Evolutionary conservation across 768 basidiomycete species (phyloP).

Genomic region (Dacryopinax spathularia): DNA sequence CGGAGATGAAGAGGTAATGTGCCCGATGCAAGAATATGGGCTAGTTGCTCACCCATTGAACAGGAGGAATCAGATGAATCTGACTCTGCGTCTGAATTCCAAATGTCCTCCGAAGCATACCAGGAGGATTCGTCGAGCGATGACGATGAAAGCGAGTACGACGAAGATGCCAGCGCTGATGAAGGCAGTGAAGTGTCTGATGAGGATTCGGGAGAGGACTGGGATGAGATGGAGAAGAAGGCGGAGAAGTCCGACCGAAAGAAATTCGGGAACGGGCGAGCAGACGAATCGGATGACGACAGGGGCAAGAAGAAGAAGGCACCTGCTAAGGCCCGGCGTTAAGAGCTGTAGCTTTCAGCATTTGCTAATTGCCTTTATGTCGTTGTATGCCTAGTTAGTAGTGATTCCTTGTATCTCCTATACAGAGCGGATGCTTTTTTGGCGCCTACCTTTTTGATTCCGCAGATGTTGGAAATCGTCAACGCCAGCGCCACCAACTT

Average conservation of each 20-base stretch:
- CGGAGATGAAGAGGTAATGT: slow-evolving; percentile 55
- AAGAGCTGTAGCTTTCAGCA: neutral
- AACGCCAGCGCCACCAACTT: neutral
- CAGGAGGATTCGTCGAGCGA: slow-evolving; percentile 32
- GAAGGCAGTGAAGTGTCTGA: slow-evolving; percentile 33
- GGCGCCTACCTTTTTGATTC: neutral
- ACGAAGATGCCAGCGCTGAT: slow-evolving; percentile 40
- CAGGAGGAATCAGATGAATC: slow-evolving; percentile 27
- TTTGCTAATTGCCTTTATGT: neutral
- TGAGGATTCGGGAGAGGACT: slow-evolving; percentile 61
- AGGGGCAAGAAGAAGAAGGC: slow-evolving; percentile 29
- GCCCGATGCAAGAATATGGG: neutral
- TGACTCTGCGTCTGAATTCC: slow-evolving; percentile 55
- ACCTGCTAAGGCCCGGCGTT: slow-evolving; percentile 3
- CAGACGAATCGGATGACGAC: slow-evolving; percentile 29
- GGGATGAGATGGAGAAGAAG: slow-evolving; percentile 89
- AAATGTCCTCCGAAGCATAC: slow-evolving; percentile 32
- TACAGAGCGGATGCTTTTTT: neutral
- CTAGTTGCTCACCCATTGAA: neutral
- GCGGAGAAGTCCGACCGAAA: slow-evolving; percentile 65
- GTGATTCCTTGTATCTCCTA: neutral
- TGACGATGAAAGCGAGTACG: slow-evolving; percentile 42
- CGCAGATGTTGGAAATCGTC: neutral
- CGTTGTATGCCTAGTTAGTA: neutral
- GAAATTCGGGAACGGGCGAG: slow-evolving; percentile 20